These are phyloP conservation scores for Grammothele lineata DNA, from an alignment of 768 basidiomycete species.

Conservation along the genomic window DNA sequence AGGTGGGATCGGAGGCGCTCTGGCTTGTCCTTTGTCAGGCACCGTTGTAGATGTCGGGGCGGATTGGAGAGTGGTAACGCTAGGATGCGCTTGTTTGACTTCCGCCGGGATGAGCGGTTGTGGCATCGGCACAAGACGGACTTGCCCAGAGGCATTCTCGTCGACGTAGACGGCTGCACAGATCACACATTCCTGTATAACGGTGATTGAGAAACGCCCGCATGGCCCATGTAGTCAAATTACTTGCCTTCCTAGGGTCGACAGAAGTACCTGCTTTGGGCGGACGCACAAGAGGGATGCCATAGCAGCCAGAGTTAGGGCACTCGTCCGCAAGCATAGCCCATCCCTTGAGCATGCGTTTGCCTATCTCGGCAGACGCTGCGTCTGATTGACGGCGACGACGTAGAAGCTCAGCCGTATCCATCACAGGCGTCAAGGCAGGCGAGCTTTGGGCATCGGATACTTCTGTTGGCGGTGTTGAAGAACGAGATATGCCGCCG, in stretches of 20 bases:
- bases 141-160: slow-evolving; percentile 50
- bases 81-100: not conserved
- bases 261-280: slow-evolving; percentile 58
- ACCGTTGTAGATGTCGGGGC: too few species aligned
- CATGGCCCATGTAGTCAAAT: not conserved
- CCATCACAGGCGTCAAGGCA: slow-evolving; percentile 57
- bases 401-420: slow-evolving; percentile 59
- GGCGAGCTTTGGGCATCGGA: slow-evolving; percentile 60
- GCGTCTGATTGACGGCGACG: slow-evolving; percentile 78
- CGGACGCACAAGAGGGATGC: slow-evolving; percentile 79
- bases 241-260: slow-evolving; percentile 61
- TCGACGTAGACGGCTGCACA: slow-evolving; percentile 61
- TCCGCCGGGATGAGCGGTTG: not conserved
- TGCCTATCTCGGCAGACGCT: slow-evolving; percentile 78
- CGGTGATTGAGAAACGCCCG: not conserved
- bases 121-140: slow-evolving; percentile 25
- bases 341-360: slow-evolving; percentile 75
- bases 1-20: too few species aligned
- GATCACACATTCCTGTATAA: slow-evolving; percentile 73
- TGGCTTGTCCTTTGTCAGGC: too few species aligned
- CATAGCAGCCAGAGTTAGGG: slow-evolving; percentile 62
- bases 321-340: slow-evolving; percentile 90
- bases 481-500: slow-evolving; percentile 45
- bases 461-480: slow-evolving; percentile 76
- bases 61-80: too few species aligned